phyloP scores from a whole-genome alignment of 2,329 filamentous ascomycete genomes.

The Aspergillus terreus region DNA sequence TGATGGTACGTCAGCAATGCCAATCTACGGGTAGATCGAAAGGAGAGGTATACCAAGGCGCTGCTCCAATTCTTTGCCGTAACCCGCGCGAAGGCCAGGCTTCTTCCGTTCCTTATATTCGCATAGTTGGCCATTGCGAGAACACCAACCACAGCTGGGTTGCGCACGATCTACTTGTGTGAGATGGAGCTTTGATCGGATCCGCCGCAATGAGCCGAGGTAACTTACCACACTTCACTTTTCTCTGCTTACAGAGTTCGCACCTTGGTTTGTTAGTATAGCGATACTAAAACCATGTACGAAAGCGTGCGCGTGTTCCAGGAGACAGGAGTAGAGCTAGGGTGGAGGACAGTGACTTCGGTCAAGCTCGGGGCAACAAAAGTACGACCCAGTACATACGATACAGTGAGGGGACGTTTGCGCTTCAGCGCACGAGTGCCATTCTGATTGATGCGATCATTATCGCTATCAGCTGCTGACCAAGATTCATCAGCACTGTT shows the following conservation, averaged over 20 bases:
- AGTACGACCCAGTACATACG: constrained; percentile 25
- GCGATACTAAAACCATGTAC: neutral
- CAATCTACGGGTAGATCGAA: neutral
- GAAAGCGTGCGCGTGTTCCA: neutral
- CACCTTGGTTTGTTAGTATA: constrained; percentile 32
- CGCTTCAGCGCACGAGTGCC: constrained; percentile 31
- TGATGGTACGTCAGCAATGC: constrained; percentile 12
- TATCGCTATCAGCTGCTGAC: constrained; percentile 34
- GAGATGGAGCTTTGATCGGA: neutral
- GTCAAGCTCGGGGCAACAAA: neutral
- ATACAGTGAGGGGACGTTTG: constrained; percentile 37
- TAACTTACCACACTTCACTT: constrained; percentile 44
- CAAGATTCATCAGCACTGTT: constrained; percentile 33
- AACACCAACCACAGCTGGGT: constrained; percentile 67
- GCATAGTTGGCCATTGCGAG: constrained; percentile 62
- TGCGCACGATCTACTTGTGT: constrained; percentile 46
- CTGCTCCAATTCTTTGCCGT: constrained; percentile 70
- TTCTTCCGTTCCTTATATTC: constrained; percentile 70
- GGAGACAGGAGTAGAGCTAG: neutral
- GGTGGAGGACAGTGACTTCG: neutral
- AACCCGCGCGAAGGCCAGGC: constrained; percentile 62
- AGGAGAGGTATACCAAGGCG: constrained; percentile 47
- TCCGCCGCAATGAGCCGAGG: neutral
- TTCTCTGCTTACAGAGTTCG: constrained; percentile 44
- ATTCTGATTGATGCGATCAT: constrained; percentile 25